Base-by-base conservation (phyloP, 495 filamentous ascomycete species). In the Aspergillus affinis region DNA sequence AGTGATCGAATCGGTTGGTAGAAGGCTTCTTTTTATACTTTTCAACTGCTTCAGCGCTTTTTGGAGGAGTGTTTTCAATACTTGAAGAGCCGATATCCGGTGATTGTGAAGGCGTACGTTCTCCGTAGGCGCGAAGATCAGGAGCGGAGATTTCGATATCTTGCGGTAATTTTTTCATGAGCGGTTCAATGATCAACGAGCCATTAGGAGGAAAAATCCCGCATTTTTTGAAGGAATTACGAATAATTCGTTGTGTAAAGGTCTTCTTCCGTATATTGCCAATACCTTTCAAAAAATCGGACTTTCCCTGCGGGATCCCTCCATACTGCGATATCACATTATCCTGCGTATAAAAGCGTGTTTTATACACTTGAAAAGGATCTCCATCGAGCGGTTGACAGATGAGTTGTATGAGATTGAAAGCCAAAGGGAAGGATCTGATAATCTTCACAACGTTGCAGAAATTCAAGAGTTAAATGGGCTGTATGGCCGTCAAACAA, bases 391-490 rank as follows among this genome's bases (percentile, higher is more conserved):
- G 29, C 4, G 29, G 8, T 30, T 30, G 8, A 30, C 8, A 30
- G 8, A 30, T 30, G 8, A 30, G 8, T 30, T 30, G 8, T 30
- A 30, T 30, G 8, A 30, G 29, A 30, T 30, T 8, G 4, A 30
- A 30, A 30, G 29, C 8, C 4, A 8, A 30, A 52, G 21, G 8
- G 20, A 52, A 52, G 50, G 50, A 52, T 52, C 50, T 52, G 3
- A 27, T 52, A 52, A 15, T 8, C 27, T 26, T 54, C 17, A 19
- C 18, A 54, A 29, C 32, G 51, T 41, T 36, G 13, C 9, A 54
- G 30, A 20, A 54, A 54, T 54, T 54, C 10, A 54, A 54, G 23
- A n/a, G 10, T 54, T 36, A 32, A 15, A 54, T 54, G n/a, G 36
- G 17, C 27, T 4, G 30, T 54, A 54, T 54, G n/a, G 51, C 51